phyloP scores from a whole-genome alignment of 208 protist species.

The Crithidia expoeki region DNA sequence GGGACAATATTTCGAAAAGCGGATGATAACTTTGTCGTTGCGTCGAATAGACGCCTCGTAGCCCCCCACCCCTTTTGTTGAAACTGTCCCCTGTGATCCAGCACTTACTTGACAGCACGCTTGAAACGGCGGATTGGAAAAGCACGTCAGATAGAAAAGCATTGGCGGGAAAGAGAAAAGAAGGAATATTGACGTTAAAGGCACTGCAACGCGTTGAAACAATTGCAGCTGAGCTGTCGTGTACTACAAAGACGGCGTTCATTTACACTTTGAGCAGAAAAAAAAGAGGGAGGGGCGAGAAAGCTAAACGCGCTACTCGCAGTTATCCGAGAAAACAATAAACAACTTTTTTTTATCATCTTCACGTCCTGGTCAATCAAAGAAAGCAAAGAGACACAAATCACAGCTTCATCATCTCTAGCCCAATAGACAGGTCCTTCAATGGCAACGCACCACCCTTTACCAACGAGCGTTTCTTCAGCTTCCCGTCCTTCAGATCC shows the following conservation, averaged over 20 bases:
- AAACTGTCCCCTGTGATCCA: not conserved
- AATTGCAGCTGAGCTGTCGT: too few species aligned
- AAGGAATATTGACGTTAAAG: not conserved
- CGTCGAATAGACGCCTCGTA: too few species aligned
- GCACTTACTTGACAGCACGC: not conserved
- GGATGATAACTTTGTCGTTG: too few species aligned
- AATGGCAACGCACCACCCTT: conserved; percentile 43
- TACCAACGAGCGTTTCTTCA: conserved; percentile 43
- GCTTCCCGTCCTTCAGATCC: conserved; percentile 34
- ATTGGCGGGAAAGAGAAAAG: too few species aligned
- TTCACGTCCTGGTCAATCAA: not conserved
- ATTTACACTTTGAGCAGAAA: too few species aligned
- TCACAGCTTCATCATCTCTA: conserved; percentile 63
- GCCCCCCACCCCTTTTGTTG: not conserved
- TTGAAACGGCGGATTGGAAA: not conserved
- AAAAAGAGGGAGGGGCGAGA: not conserved
- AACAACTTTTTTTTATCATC: too few species aligned
- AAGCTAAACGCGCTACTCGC: too few species aligned
- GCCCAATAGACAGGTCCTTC: conserved; percentile 57
- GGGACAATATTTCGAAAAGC: too few species aligned
- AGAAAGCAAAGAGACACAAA: not conserved
- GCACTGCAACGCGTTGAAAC: too few species aligned
- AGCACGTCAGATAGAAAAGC: too few species aligned
- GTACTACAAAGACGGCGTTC: too few species aligned
- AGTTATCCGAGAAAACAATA: too few species aligned